Conservation (phyloP, 331 rosid genomes). For the Spiraea crenata region DNA sequence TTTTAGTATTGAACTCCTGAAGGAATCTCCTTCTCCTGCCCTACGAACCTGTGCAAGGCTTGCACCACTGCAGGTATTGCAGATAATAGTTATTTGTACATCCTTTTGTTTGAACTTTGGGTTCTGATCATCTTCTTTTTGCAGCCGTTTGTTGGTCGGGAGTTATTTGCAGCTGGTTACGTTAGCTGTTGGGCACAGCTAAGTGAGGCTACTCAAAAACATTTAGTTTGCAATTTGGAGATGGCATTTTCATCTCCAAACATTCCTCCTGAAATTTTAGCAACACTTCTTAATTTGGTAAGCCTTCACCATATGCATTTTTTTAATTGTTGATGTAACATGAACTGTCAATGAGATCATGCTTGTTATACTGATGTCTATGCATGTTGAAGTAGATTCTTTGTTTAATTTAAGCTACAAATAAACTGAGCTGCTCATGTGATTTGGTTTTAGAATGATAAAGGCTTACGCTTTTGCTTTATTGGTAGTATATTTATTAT, state of each 20-base stretch:
- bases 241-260: constrained; percentile 98
- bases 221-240: constrained; percentile 87
- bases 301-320: neutral
- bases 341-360: neutral
- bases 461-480: neutral
- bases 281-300: constrained; percentile 97
- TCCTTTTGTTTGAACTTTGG: constrained; percentile 10
- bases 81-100: constrained; percentile 7
- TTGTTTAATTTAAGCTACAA: neutral
- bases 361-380: neutral
- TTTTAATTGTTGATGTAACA: too few species aligned
- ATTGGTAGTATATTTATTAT: too few species aligned
- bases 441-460: neutral
- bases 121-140: constrained; percentile 33
- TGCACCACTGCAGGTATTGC: constrained; percentile 84
- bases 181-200: constrained; percentile 98
- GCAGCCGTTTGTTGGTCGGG: constrained; percentile 97
- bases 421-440: neutral
- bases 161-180: constrained; percentile 98
- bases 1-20: constrained; percentile 95
- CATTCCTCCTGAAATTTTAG: constrained; percentile 98
- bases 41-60: constrained; percentile 98
- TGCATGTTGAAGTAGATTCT: neutral
- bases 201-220: constrained; percentile 84
- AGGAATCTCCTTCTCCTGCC: constrained; percentile 99